A percentile compares a stretch with the other conserved stretches of the same genome.
phyloP scores from a whole-genome alignment of 495 filamentous ascomycete species.

The Neurospora sp. region DNA sequence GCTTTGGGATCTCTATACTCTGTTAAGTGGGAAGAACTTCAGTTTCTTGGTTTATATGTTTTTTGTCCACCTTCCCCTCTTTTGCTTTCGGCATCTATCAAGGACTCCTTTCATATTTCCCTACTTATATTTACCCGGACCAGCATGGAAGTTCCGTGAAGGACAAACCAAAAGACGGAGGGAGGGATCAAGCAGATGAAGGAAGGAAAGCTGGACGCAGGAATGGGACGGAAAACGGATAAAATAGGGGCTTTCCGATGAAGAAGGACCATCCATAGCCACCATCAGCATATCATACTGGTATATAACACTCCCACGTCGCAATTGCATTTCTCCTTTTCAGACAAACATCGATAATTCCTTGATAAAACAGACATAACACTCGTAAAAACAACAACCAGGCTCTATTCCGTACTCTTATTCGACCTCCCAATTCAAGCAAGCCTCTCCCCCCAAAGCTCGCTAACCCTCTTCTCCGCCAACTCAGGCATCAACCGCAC shows the following conservation, averaged over 20 bases:
- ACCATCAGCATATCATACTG: not conserved
- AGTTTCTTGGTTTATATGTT: not conserved
- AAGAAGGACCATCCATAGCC: not conserved
- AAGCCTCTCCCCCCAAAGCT: constrained; percentile 64
- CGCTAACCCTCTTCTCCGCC: constrained; percentile 57
- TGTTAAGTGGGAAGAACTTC: not conserved
- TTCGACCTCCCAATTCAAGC: constrained; percentile 23
- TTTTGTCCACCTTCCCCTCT: not conserved
- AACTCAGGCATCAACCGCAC: constrained; percentile 77
- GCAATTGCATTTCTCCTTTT: not conserved
- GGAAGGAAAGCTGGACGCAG: constrained; percentile 10
- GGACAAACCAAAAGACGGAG: not conserved
- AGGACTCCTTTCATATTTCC: not conserved
- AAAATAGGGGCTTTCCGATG: constrained; percentile 8
- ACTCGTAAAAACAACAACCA: not conserved
- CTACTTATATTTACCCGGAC: not conserved
- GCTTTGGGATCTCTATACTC: not conserved
- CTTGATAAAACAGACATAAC: not conserved
- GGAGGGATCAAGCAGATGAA: not conserved
- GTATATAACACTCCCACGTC: not conserved
- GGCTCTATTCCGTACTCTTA: not conserved
- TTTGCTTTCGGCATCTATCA: not conserved
- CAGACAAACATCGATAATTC: not conserved
- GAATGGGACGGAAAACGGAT: not conserved
- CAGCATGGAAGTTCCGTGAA: not conserved